Percentiles rank a stretch among this genome's conserved stretches.
Conservation (phyloP, 768 basidiomycete species). For the Boletus pseudopeckii region DNA sequence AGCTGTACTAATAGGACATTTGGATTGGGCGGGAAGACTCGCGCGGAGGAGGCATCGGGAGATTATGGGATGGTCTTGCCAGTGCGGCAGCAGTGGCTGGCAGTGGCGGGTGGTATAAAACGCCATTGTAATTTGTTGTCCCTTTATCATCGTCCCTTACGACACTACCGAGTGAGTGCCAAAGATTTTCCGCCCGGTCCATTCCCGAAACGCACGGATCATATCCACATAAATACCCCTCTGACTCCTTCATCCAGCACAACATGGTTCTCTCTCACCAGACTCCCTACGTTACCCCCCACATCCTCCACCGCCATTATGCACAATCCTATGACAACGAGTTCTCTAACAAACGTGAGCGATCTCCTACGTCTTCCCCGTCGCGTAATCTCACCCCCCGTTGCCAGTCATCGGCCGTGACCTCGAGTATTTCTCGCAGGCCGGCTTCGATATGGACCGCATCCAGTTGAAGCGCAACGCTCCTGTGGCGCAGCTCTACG, state of each 20-base stretch:
- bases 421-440: constrained; percentile 96
- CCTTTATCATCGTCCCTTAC: constrained; percentile 1
- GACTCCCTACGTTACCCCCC: constrained; percentile 84
- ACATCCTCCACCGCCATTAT: constrained; percentile 85
- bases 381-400: constrained; percentile 9
- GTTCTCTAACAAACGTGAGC: constrained; percentile 54
- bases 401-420: constrained; percentile 83
- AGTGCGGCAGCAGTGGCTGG: constrained; percentile 17
- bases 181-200: constrained; percentile 2
- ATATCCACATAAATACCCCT: constrained; percentile 15
- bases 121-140: constrained; percentile 2
- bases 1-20: not conserved
- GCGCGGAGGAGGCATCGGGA: constrained; percentile 22
- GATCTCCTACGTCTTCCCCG: not conserved
- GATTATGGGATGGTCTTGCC: constrained; percentile 30
- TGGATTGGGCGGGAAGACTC: constrained; percentile 19
- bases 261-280: constrained; percentile 68
- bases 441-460: constrained; percentile 98
- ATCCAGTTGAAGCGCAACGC: constrained; percentile 96
- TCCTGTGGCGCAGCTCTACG: constrained; percentile 85
- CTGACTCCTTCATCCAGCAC: constrained; percentile 7
- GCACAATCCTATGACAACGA: constrained; percentile 72
- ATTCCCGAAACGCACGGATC: constrained; percentile 26
- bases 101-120: constrained; percentile 27
- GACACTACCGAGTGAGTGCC: constrained; percentile 20